Percentiles rank a stretch among this genome's conserved stretches.
These are phyloP conservation scores for Carallia pectinifolia DNA, from an alignment of 345 rosid genomes.

Conservation along the genomic window DNA sequence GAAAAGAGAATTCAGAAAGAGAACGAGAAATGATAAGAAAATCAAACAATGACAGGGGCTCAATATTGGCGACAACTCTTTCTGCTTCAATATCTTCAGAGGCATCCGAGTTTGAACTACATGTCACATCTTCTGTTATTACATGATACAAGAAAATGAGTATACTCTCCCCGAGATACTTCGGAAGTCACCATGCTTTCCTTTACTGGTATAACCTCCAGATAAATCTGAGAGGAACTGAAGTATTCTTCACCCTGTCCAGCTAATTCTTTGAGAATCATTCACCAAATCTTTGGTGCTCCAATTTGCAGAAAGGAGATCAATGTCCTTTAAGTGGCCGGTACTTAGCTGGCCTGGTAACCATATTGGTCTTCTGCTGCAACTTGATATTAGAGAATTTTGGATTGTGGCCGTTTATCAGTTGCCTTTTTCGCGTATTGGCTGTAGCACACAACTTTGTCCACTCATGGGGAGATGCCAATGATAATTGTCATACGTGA, in stretches of 20 bases:
- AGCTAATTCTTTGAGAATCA: not conserved
- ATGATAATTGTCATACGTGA: no score
- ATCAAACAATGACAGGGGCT: slow-evolving; percentile 23
- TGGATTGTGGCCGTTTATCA: no score
- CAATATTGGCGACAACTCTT: not conserved
- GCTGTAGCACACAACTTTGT: no score
- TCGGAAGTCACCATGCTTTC: not conserved
- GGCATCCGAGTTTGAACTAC: not conserved
- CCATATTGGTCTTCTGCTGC: no score
- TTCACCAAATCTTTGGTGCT: not conserved
- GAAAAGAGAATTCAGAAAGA: slow-evolving; percentile 78
- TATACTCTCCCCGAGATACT: not conserved
- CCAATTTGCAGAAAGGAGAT: no score
- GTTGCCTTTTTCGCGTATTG: no score
- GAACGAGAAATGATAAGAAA: slow-evolving; percentile 81
- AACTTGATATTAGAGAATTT: no score
- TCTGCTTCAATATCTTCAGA: not conserved
- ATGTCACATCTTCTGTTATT: not conserved
- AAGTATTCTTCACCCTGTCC: not conserved
- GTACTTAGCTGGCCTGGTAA: no score
- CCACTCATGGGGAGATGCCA: no score
- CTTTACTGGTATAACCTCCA: not conserved
- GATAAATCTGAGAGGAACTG: not conserved
- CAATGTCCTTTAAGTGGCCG: no score
- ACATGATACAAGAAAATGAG: not conserved